Evolutionary conservation across 305 asterid species (phyloP).

Genomic region (Fraxinus dipetala): DNA sequence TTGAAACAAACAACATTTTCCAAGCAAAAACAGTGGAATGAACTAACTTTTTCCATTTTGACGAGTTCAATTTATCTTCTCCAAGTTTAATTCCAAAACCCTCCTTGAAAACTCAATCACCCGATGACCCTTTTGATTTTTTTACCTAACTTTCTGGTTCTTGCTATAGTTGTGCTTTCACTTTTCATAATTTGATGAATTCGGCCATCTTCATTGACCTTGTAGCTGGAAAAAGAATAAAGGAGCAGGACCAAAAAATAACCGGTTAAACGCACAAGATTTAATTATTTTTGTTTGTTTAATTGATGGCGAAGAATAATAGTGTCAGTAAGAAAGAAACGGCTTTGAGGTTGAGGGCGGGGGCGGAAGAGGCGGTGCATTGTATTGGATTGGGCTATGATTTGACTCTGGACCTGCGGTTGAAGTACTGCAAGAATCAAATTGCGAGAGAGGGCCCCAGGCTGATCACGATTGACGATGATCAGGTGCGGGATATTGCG

Average conservation of each 20-base stretch:
- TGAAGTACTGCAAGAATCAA: conserved; percentile 64
- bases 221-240: background rate
- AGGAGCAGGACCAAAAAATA: background rate
- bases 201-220: background rate
- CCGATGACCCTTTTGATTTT: background rate
- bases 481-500: conserved; percentile 61
- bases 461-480: conserved; percentile 59
- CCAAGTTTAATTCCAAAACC: background rate
- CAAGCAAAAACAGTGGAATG: background rate
- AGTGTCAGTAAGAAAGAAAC: conserved; percentile 23
- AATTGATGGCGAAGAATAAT: conserved; percentile 10
- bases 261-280: background rate
- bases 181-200: background rate
- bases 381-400: conserved; percentile 40
- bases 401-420: conserved; percentile 48
- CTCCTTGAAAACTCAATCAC: background rate
- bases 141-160: background rate
- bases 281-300: background rate
- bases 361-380: conserved; percentile 34
- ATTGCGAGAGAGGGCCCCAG: conserved; percentile 26
- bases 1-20: background rate
- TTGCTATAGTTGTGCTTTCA: background rate
- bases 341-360: conserved; percentile 33
- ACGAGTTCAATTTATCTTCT: background rate
- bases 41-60: background rate